phyloP scores from a whole-genome alignment of 2,329 filamentous ascomycete species.

The Pleoardoris graminearum region DNA sequence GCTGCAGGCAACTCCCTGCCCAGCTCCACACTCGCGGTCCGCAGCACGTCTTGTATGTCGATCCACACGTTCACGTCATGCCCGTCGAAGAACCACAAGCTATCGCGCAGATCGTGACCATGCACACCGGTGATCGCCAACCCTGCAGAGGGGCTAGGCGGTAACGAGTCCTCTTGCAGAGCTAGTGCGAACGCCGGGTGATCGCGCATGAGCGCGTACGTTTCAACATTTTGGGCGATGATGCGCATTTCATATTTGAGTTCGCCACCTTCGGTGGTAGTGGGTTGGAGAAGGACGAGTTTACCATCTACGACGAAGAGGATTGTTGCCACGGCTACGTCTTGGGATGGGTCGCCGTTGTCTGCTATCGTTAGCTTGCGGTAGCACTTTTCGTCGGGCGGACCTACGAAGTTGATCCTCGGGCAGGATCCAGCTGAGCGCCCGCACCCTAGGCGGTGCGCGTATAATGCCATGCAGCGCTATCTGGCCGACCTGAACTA shows the following conservation, averaged over 20 bases:
- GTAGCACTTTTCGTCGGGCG: neutral
- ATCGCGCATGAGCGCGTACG: slow-evolving; percentile 90
- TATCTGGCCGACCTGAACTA: slow-evolving; percentile 96
- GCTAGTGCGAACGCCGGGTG: slow-evolving; percentile 61
- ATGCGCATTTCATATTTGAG: slow-evolving; percentile 98
- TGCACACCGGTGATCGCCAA: slow-evolving; percentile 51
- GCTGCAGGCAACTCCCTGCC: slow-evolving; percentile 72
- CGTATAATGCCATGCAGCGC: slow-evolving; percentile 95
- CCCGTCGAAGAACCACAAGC: slow-evolving; percentile 93
- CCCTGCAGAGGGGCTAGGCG: slow-evolving; percentile 54
- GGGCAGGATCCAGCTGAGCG: slow-evolving; percentile 93
- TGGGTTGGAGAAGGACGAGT: slow-evolving; percentile 86
- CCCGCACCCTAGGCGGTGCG: slow-evolving; percentile 87
- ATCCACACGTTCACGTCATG: slow-evolving; percentile 85
- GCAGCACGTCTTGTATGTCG: slow-evolving; percentile 81
- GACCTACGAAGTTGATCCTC: slow-evolving; percentile 77
- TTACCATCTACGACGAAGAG: slow-evolving; percentile 98
- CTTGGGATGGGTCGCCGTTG: slow-evolving; percentile 91
- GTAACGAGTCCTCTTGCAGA: slow-evolving; percentile 52
- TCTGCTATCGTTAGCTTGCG: slow-evolving; percentile 46
- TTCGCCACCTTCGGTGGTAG: slow-evolving; percentile 76
- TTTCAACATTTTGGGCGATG: slow-evolving; percentile 94
- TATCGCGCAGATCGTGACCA: slow-evolving; percentile 72
- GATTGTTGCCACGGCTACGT: slow-evolving; percentile 90
- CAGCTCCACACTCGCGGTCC: slow-evolving; percentile 67